Percentiles rank a stretch among this genome's conserved stretches.
phyloP scores from a whole-genome alignment of 1,139 yeast genomes.

The Suhomyces terraborum region DNA sequence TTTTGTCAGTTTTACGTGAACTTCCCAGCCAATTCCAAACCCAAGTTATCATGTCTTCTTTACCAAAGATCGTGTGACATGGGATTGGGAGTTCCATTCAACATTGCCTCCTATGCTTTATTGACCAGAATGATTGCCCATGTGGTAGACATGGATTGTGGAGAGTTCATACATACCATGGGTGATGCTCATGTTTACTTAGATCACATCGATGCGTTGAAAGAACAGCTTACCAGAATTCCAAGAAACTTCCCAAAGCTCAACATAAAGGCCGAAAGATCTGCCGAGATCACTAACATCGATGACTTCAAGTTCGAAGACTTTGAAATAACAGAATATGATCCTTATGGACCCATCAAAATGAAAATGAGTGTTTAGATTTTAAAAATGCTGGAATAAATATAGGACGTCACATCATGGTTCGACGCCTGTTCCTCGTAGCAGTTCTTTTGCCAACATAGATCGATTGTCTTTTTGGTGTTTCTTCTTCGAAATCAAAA shows the following conservation, averaged over 20 bases:
- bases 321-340: slow-evolving; percentile 74
- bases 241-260: slow-evolving; percentile 84
- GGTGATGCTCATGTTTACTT: slow-evolving; percentile 96
- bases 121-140: slow-evolving; percentile 94
- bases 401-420: slow-evolving; percentile 12
- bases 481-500: slow-evolving; percentile 32
- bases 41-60: slow-evolving; percentile 79
- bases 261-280: slow-evolving; percentile 58
- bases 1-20: slow-evolving; percentile 93
- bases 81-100: slow-evolving; percentile 98
- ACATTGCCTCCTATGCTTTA: slow-evolving; percentile 93
- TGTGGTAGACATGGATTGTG: slow-evolving; percentile 90
- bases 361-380: slow-evolving; percentile 74
- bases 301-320: slow-evolving; percentile 91
- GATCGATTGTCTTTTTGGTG: slow-evolving; percentile 17
- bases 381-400: neutral
- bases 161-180: slow-evolving; percentile 91
- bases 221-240: slow-evolving; percentile 69
- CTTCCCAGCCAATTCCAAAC: slow-evolving; percentile 59
- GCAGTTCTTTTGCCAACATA: slow-evolving; percentile 15
- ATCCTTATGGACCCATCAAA: slow-evolving; percentile 80
- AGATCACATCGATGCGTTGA: slow-evolving; percentile 89
- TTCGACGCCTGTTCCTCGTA: slow-evolving; percentile 17
- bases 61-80: slow-evolving; percentile 98
- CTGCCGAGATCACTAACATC: slow-evolving; percentile 54